Evolutionary conservation across 495 filamentous ascomycete genomes (phyloP).

Genomic region (Cryomyces minteri): DNA sequence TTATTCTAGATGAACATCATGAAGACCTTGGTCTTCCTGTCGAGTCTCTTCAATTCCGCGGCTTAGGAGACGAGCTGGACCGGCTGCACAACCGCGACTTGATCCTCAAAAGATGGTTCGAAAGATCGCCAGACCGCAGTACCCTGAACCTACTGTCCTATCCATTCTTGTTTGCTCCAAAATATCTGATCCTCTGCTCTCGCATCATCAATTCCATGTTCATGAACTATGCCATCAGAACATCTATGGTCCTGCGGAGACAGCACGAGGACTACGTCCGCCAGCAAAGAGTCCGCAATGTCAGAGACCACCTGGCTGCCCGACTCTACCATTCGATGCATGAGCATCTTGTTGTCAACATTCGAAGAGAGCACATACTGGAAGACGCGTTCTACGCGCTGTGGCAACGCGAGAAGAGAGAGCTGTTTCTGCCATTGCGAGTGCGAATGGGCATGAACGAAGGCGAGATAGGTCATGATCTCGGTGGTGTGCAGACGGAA

Average conservation of each 20-base stretch:
- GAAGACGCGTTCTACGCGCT: slow-evolving; percentile 71
- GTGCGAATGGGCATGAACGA: slow-evolving; percentile 63
- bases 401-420: slow-evolving; percentile 66
- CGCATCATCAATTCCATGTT: slow-evolving; percentile 69
- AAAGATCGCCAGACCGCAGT: slow-evolving; percentile 33
- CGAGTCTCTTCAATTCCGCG: slow-evolving; percentile 44
- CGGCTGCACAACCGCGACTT: slow-evolving; percentile 57
- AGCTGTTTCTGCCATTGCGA: slow-evolving; percentile 71
- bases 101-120: slow-evolving; percentile 67
- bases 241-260: slow-evolving; percentile 29
- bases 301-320: neutral
- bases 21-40: slow-evolving; percentile 42
- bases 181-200: slow-evolving; percentile 64
- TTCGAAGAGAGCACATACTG: slow-evolving; percentile 52
- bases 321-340: slow-evolving; percentile 44
- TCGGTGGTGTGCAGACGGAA: slow-evolving; percentile 87
- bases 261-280: slow-evolving; percentile 24
- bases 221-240: slow-evolving; percentile 65
- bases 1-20: slow-evolving; percentile 33
- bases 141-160: slow-evolving; percentile 62
- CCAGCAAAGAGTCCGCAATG: slow-evolving; percentile 5
- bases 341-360: slow-evolving; percentile 59
- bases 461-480: slow-evolving; percentile 81
- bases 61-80: slow-evolving; percentile 2
- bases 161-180: slow-evolving; percentile 59